Base-by-base conservation (phyloP, 1,284 basidiomycete species). In the Leccinum angustisporum region DNA sequence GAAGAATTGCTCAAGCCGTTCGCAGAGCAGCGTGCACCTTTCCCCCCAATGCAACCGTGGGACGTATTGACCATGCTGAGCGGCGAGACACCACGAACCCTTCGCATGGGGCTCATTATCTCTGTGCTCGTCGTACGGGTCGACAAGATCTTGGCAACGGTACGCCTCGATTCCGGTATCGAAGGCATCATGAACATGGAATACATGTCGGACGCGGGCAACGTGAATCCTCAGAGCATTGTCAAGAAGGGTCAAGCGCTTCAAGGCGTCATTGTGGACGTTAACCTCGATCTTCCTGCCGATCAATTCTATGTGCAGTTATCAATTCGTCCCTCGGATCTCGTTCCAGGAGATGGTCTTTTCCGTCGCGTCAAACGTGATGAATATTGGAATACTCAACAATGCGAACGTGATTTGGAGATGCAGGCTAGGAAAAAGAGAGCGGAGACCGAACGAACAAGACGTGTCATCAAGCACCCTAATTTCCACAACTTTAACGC, bases 401-500 rank as follows among this genome's bases (percentile, higher is more conserved):
- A 86, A 61, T 80, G 82, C 57, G 82, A 87, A 48, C 87, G 87
- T 61, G 94, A 97, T 71, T 78, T 81, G 63, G 90, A 94, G 59
- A 80, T 93, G 61, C 82, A 90, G 62, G 85, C 83, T n/a, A 84
- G 92, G 66, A 95, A 93, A 79, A 96, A 95, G 77, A 82, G 90
- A 54, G 87, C 91, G 2, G 87, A 94, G 74, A 86, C 87, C 51
- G 85, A 91, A 72, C 81, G 86, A 71, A 84, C 87, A 58, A 87
- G 94, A 65, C 85, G 97, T 30, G 88, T 97, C 54, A 94, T 99
- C 80, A 96, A 98, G 74, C 97, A 99, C 75, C 97, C 97, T 3
- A 96, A 98, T 78, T 99, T 98, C 86, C 94, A 97, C 74, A 95
- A 97, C 74, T 91, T 98, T 82, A 97, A 95, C 71, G 88, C 94